These are phyloP conservation scores for Grigorovia humatica DNA, from an alignment of 805 yeast genomes.

Conservation along the genomic window DNA sequence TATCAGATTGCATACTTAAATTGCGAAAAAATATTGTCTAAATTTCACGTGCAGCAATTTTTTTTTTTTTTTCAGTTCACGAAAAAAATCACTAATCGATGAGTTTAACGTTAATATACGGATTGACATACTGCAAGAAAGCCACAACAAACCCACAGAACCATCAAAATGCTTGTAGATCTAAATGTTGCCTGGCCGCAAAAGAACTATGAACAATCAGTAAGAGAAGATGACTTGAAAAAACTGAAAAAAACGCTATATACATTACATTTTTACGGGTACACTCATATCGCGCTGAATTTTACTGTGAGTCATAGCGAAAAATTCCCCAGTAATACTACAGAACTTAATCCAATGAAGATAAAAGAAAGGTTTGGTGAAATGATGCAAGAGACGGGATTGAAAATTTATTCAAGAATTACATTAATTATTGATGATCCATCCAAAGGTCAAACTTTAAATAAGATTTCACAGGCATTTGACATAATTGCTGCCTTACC, in stretches of 20 bases:
- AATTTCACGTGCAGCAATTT: neutral
- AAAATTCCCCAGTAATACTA: conserved; percentile 39
- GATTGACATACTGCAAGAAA: neutral
- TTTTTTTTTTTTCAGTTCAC: neutral
- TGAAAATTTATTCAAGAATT: conserved; percentile 54
- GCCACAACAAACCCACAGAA: too few relatives aligned
- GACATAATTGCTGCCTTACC: conserved; percentile 83
- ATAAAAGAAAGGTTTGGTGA: conserved; percentile 20
- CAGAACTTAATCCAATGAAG: conserved; percentile 36
- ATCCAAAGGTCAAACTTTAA: conserved; percentile 50
- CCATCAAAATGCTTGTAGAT: conserved; percentile 41
- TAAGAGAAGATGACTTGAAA: conserved; percentile 34
- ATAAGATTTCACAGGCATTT: conserved; percentile 35
- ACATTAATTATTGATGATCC: conserved; percentile 74
- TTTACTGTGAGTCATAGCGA: conserved; percentile 42
- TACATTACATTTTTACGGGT: conserved; percentile 52
- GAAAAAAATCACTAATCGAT: neutral
- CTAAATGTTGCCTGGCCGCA: conserved; percentile 70
- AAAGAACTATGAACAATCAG: conserved; percentile 34
- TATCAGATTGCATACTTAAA: too few relatives aligned
- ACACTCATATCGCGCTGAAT: conserved; percentile 69
- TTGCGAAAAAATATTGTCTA: too few relatives aligned
- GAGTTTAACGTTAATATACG: neutral
- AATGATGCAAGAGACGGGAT: conserved; percentile 27
- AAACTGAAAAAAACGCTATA: conserved; percentile 40